A percentile compares a stretch with the other conserved stretches of the same genome.
These are phyloP conservation scores for Geotrichum siamense DNA, from an alignment of 1,139 yeast genomes.

Conservation along the genomic window DNA sequence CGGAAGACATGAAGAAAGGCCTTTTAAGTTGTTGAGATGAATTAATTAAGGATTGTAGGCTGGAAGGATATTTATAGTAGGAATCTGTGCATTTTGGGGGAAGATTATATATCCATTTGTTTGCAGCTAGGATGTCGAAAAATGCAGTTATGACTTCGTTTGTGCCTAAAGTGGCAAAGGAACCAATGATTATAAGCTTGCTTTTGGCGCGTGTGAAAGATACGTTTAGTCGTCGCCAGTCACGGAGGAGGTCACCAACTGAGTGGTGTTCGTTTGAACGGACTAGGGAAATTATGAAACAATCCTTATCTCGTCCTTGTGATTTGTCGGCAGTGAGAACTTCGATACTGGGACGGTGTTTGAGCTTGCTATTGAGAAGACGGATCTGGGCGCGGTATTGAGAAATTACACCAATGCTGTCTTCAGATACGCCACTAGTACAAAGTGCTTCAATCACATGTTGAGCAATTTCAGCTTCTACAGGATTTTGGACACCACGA, in stretches of 20 bases:
- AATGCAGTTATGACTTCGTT: slow-evolving; percentile 55
- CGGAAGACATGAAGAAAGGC: too few relatives aligned
- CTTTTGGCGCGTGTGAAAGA: slow-evolving; percentile 87
- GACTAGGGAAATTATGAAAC: slow-evolving; percentile 80
- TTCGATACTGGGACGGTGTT: slow-evolving; percentile 29
- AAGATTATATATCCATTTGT: slow-evolving; percentile 59
- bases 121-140: slow-evolving; percentile 49
- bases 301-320: slow-evolving; percentile 93
- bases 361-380: slow-evolving; percentile 44
- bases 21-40: background rate
- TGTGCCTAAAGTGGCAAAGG: slow-evolving; percentile 48
- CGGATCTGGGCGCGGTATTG: slow-evolving; percentile 77
- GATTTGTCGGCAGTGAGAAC: slow-evolving; percentile 87
- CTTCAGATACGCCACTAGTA: slow-evolving; percentile 51
- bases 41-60: background rate
- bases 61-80: slow-evolving; percentile 1
- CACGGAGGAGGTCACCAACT: slow-evolving; percentile 74
- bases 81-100: slow-evolving; percentile 29
- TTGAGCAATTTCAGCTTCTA: slow-evolving; percentile 60
- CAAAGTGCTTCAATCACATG: slow-evolving; percentile 57
- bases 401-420: slow-evolving; percentile 77
- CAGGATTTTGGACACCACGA: slow-evolving; percentile 59
- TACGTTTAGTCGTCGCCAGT: slow-evolving; percentile 89
- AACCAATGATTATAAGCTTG: slow-evolving; percentile 73
- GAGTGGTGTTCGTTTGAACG: slow-evolving; percentile 62